Percentiles rank a stretch among this genome's conserved stretches.
Conservation (phyloP, 2,329 filamentous ascomycete genomes). For the Nemania sp. region DNA sequence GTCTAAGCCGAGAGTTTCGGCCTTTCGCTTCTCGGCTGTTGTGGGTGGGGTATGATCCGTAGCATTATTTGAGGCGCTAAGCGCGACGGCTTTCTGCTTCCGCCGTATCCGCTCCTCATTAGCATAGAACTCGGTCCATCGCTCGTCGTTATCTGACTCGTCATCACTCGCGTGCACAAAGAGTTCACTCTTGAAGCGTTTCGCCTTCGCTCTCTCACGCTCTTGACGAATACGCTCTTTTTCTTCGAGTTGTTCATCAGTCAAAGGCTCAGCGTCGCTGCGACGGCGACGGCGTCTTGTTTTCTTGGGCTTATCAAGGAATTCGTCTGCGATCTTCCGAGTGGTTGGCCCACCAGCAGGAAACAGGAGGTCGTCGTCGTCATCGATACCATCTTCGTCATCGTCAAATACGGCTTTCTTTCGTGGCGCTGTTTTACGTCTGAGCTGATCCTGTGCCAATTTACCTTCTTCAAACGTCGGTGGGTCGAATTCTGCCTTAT, state of each 20-base stretch:
- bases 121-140: slow-evolving; percentile 76
- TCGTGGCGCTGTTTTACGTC: slow-evolving; percentile 71
- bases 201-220: slow-evolving; percentile 80
- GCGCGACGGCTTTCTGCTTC: slow-evolving; percentile 57
- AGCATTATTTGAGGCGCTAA: slow-evolving; percentile 34
- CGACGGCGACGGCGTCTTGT: slow-evolving; percentile 69
- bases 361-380: slow-evolving; percentile 74
- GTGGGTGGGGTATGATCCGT: slow-evolving; percentile 27
- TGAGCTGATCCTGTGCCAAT: slow-evolving; percentile 81
- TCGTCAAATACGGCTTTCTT: slow-evolving; percentile 76
- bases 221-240: slow-evolving; percentile 71
- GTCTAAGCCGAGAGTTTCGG: slow-evolving; percentile 39
- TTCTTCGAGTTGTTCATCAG: slow-evolving; percentile 74
- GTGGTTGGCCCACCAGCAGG: slow-evolving; percentile 74
- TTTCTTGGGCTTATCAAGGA: slow-evolving; percentile 68
- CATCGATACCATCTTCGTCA: slow-evolving; percentile 70
- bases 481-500: slow-evolving; percentile 81
- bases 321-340: slow-evolving; percentile 63
- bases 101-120: slow-evolving; percentile 75
- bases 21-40: slow-evolving; percentile 49
- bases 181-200: slow-evolving; percentile 84
- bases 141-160: slow-evolving; percentile 80
- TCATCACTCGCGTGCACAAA: slow-evolving; percentile 89
- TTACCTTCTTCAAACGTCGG: slow-evolving; percentile 81
- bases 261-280: slow-evolving; percentile 58